These are phyloP conservation scores for Boletus sensibilis DNA, from an alignment of 768 basidiomycete species.

Conservation along the genomic window DNA sequence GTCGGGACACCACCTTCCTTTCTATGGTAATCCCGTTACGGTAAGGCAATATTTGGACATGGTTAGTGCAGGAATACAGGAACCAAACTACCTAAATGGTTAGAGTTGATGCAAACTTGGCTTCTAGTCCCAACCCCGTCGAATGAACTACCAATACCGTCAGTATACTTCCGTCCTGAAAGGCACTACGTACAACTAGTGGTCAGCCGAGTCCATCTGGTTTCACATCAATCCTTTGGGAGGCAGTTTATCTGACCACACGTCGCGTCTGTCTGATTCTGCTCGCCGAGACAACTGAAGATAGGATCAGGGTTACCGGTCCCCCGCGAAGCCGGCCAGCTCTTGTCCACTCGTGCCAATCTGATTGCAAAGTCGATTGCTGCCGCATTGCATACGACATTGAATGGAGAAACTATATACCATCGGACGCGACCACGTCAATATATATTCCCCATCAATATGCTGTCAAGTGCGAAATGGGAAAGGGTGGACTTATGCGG, in stretches of 20 bases:
- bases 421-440: not conserved
- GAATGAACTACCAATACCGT: not conserved
- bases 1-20: not conserved
- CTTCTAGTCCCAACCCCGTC: not conserved
- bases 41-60: constrained; percentile 1
- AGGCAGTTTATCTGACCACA: not conserved
- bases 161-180: not conserved
- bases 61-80: not conserved
- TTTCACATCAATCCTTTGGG: not conserved
- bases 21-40: not conserved
- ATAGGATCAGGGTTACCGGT: not conserved
- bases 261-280: not conserved
- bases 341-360: not conserved
- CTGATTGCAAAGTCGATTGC: not conserved
- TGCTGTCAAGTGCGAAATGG: not conserved
- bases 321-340: not conserved
- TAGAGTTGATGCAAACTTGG: not conserved
- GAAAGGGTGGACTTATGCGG: not conserved
- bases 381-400: not conserved
- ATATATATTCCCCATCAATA: not conserved
- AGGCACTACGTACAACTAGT: not conserved
- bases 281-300: not conserved
- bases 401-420: not conserved
- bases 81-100: not conserved
- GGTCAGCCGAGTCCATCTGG: not conserved